Evolutionary conservation across 2,329 filamentous ascomycete species (phyloP).

Genomic region (Aspergillus hiratsukae): DNA sequence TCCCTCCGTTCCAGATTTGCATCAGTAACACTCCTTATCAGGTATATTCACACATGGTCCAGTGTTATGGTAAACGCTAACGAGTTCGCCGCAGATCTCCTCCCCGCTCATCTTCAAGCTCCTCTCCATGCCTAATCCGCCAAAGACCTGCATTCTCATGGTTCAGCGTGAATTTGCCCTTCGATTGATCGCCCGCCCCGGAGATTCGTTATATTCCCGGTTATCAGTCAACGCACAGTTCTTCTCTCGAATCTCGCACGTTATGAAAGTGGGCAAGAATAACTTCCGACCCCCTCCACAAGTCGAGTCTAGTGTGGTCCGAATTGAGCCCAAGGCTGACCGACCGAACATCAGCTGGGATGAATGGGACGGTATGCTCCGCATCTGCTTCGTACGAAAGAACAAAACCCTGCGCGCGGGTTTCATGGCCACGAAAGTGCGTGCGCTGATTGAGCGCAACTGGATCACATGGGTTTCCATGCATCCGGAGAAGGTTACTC

Average conservation of each 20-base stretch:
- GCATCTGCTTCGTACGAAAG: slow-evolving; percentile 79
- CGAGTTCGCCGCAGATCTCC: slow-evolving; percentile 59
- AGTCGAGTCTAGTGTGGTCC: slow-evolving; percentile 86
- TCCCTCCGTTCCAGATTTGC: slow-evolving; percentile 76
- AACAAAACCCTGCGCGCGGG: slow-evolving; percentile 80
- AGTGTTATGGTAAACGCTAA: neutral
- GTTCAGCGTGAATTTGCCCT: slow-evolving; percentile 86
- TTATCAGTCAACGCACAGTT: slow-evolving; percentile 91
- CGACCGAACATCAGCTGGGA: slow-evolving; percentile 86
- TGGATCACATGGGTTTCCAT: slow-evolving; percentile 16
- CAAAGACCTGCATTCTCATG: slow-evolving; percentile 85
- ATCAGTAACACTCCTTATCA: slow-evolving; percentile 74
- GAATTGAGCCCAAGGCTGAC: slow-evolving; percentile 81
- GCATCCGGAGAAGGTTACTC: slow-evolving; percentile 41
- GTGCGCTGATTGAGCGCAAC: slow-evolving; percentile 12
- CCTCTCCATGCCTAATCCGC: slow-evolving; percentile 73
- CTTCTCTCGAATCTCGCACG: slow-evolving; percentile 66
- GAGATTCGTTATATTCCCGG: slow-evolving; percentile 85
- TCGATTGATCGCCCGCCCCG: slow-evolving; percentile 79
- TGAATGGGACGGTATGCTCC: slow-evolving; percentile 87
- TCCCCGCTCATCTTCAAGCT: slow-evolving; percentile 89
- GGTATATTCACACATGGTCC: slow-evolving; percentile 31
- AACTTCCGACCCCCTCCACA: slow-evolving; percentile 95
- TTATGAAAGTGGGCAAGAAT: slow-evolving; percentile 92
- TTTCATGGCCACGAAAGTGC: slow-evolving; percentile 66